A percentile compares a stretch with the other conserved stretches of the same genome.
Conservation (phyloP, 345 rosid species). For the rapeseed (Brassica napus) region DNA sequence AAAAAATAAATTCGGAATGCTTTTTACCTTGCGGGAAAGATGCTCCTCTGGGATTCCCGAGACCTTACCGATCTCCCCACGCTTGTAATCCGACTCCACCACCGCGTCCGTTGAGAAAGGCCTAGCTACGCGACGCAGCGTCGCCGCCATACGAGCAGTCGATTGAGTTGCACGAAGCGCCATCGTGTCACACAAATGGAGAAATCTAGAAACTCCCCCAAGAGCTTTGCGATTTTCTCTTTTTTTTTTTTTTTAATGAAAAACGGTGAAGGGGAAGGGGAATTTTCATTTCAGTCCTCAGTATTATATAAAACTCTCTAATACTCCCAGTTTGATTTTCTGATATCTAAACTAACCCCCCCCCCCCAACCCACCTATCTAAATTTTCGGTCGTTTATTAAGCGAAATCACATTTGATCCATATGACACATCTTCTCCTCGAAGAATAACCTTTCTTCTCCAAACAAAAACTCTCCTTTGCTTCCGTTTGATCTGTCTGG, state of each 20-base stretch:
- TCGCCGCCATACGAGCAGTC: slow-evolving; percentile 36
- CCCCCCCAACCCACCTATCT: background rate
- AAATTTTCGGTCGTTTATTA: slow-evolving; percentile 14
- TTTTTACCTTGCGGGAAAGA: slow-evolving; percentile 59
- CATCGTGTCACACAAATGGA: slow-evolving; percentile 44
- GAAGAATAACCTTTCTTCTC: slow-evolving; percentile 1
- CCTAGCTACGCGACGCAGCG: slow-evolving; percentile 43
- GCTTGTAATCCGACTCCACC: slow-evolving; percentile 70
- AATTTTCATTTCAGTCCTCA: background rate
- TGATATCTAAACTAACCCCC: too few species aligned
- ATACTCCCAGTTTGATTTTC: too few species aligned
- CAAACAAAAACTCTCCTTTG: slow-evolving; percentile 22
- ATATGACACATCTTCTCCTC: slow-evolving; percentile 15
- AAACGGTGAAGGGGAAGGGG: background rate
- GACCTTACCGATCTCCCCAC: slow-evolving; percentile 87
- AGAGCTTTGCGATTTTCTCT: too few species aligned
- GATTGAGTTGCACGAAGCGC: slow-evolving; percentile 57
- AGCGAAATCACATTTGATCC: slow-evolving; percentile 38
- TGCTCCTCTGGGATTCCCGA: slow-evolving; percentile 94
- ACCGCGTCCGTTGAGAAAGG: slow-evolving; percentile 63
- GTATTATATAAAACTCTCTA: too few species aligned
- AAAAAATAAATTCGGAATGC: background rate
- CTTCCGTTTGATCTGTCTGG: slow-evolving; percentile 28
- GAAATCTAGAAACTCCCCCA: background rate
- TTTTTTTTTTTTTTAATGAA: background rate